Evolutionary conservation across 2,329 filamentous ascomycete species (phyloP).

Genomic region (Aphanocladium album): DNA sequence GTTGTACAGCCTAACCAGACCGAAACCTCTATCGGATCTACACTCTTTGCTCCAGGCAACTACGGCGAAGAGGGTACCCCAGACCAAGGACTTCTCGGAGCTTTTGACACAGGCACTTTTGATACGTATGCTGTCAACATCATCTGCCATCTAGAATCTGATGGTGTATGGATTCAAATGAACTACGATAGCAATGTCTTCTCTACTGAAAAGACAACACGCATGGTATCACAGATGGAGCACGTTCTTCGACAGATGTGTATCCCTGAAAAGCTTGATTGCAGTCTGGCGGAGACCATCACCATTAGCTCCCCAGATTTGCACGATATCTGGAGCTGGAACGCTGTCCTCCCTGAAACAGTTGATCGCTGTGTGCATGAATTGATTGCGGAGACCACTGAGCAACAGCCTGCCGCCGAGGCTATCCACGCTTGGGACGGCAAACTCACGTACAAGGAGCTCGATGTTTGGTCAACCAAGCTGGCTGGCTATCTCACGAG

Average conservation of each 20-base stretch:
- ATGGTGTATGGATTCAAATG: constrained; percentile 11
- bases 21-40: not conserved
- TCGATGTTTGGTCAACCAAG: constrained; percentile 19
- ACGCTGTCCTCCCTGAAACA: constrained; percentile 14
- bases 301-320: constrained; percentile 15
- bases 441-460: constrained; percentile 34
- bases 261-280: not conserved
- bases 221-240: not conserved
- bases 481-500: constrained; percentile 15
- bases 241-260: constrained; percentile 8
- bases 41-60: constrained; percentile 3
- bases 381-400: constrained; percentile 32
- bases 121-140: constrained; percentile 16
- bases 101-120: constrained; percentile 16
- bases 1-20: constrained; percentile 22
- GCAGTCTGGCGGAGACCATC: not conserved
- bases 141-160: constrained; percentile 13
- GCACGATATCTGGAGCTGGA: constrained; percentile 9
- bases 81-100: constrained; percentile 8
- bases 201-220: not conserved
- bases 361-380: constrained; percentile 33
- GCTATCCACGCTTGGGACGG: constrained; percentile 43
- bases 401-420: constrained; percentile 24
- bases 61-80: not conserved
- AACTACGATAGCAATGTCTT: not conserved